phyloP scores from a whole-genome alignment of 495 filamentous ascomycete genomes.

The Corynascus novoguineensis region DNA sequence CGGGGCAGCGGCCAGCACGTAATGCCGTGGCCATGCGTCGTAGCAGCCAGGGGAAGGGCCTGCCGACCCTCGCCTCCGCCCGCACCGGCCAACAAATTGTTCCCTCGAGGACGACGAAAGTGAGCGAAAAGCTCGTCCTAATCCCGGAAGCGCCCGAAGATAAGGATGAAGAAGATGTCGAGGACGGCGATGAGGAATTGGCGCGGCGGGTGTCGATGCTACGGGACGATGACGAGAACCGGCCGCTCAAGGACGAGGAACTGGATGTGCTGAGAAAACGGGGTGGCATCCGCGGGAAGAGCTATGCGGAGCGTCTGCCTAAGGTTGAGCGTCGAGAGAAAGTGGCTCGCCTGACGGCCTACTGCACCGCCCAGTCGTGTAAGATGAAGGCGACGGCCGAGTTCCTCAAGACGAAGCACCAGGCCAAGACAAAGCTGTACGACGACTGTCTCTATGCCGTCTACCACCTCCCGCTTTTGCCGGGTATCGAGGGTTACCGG shows the following conservation, averaged over 20 bases:
- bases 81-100: slow-evolving; percentile 64
- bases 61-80: slow-evolving; percentile 40
- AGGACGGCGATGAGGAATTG: slow-evolving; percentile 46
- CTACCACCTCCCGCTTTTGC: slow-evolving; percentile 85
- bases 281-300: slow-evolving; percentile 69
- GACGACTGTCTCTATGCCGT: slow-evolving; percentile 96
- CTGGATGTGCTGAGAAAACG: slow-evolving; percentile 57
- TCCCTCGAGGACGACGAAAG: slow-evolving; percentile 81
- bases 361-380: slow-evolving; percentile 91
- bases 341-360: slow-evolving; percentile 84
- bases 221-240: slow-evolving; percentile 54
- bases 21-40: slow-evolving; percentile 40
- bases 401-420: slow-evolving; percentile 84
- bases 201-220: slow-evolving; percentile 33
- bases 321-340: slow-evolving; percentile 85
- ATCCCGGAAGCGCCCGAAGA: slow-evolving; percentile 76
- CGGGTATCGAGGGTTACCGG: slow-evolving; percentile 78
- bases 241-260: slow-evolving; percentile 77
- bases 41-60: slow-evolving; percentile 29
- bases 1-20: slow-evolving; percentile 51
- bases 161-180: slow-evolving; percentile 45
- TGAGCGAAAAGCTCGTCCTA: slow-evolving; percentile 93
- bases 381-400: slow-evolving; percentile 78
- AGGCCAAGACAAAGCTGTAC: slow-evolving; percentile 95
- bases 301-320: slow-evolving; percentile 88